Conservation (phyloP, 768 basidiomycete species). For the Suillus lakei region DNA sequence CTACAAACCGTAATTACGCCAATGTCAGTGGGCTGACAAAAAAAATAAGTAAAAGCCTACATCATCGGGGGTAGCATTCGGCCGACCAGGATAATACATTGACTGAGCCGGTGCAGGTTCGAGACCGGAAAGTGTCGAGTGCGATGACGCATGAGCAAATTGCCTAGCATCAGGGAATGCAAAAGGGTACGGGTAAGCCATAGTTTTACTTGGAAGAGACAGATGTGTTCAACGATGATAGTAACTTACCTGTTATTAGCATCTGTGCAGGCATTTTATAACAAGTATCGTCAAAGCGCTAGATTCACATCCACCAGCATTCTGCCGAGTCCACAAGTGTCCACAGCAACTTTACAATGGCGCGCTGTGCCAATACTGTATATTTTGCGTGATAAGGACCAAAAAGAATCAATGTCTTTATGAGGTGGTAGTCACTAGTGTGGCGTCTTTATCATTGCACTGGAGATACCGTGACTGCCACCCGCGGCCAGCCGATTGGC, state of each 20-base stretch:
- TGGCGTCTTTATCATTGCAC: not conserved
- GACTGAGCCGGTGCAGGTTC: not conserved
- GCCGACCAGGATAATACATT: not conserved
- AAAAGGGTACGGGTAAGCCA: slow-evolving; percentile 27
- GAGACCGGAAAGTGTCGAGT: not conserved
- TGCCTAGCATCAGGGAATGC: slow-evolving; percentile 23
- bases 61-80: not conserved
- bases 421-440: not conserved
- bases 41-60: not conserved
- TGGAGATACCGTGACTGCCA: not conserved
- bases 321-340: not conserved
- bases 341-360: slow-evolving; percentile 2
- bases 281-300: not conserved
- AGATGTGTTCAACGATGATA: not conserved
- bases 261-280: not conserved
- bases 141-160: not conserved
- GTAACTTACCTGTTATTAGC: not conserved
- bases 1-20: not conserved
- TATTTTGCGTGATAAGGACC: not conserved
- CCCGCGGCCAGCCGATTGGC: not conserved
- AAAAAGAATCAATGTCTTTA: not conserved
- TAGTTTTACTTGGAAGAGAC: slow-evolving; percentile 12
- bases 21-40: not conserved
- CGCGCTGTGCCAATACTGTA: not conserved
- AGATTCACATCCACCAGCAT: not conserved